These are phyloP conservation scores for Dryas alaskensis DNA, from an alignment of 306 rosid genomes.

Conservation along the genomic window DNA sequence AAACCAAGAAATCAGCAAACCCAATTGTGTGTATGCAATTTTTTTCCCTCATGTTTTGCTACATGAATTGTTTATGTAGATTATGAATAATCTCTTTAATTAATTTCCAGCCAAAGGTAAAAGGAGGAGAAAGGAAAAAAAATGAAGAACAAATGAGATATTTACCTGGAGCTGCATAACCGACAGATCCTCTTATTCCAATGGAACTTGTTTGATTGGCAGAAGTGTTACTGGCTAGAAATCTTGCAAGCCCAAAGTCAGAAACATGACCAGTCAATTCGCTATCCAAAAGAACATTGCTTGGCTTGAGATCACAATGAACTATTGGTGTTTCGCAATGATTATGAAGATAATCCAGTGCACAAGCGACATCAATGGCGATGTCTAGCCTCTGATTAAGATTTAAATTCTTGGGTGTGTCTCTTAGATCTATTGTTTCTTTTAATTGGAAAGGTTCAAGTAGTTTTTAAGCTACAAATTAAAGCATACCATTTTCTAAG, in stretches of 20 bases:
- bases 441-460: too few species aligned
- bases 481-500: too few species aligned
- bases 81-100: too few species aligned
- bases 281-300: not conserved
- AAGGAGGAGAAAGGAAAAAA: too few species aligned
- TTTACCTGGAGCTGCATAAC: constrained; percentile 6
- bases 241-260: not conserved
- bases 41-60: too few species aligned
- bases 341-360: not conserved
- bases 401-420: not conserved
- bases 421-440: too few species aligned
- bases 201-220: not conserved
- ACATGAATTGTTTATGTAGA: too few species aligned
- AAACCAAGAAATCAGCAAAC: not conserved
- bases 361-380: not conserved
- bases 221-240: not conserved
- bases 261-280: not conserved
- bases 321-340: not conserved
- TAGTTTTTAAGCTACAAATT: too few species aligned
- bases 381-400: not conserved
- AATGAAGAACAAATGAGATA: too few species aligned
- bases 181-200: not conserved
- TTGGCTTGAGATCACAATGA: not conserved
- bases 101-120: too few species aligned
- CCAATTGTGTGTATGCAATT: too few species aligned